These are phyloP conservation scores for Trematosphaeria pertusa DNA, from an alignment of 2,329 filamentous ascomycete genomes.

Conservation along the genomic window DNA sequence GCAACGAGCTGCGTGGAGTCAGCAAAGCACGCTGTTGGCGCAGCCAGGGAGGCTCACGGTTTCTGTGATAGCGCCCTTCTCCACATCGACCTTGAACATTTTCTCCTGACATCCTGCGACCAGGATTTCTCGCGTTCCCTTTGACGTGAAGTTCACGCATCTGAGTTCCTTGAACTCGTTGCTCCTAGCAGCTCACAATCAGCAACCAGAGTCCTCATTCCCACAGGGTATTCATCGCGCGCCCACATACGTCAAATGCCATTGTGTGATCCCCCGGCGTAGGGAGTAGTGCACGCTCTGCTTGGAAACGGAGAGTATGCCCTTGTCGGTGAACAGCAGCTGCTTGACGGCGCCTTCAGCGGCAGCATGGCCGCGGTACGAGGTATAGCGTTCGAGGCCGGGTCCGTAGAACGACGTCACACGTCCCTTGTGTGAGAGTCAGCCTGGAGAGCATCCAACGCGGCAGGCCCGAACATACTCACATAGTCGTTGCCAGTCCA, in stretches of 20 bases:
- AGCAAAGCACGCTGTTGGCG: conserved; percentile 38
- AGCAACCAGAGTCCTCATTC: conserved; percentile 17
- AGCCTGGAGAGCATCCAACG: conserved; percentile 7
- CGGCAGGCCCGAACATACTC: conserved; percentile 46
- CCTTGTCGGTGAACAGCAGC: conserved; percentile 88
- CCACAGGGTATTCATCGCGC: not conserved
- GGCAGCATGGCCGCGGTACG: conserved; percentile 78
- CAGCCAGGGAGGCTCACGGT: conserved; percentile 35
- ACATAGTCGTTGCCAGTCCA: conserved; percentile 95
- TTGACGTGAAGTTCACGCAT: conserved; percentile 95
- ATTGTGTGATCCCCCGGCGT: conserved; percentile 81
- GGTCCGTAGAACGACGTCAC: conserved; percentile 87
- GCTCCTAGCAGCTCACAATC: conserved; percentile 56
- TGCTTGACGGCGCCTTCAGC: conserved; percentile 83
- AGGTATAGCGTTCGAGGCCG: conserved; percentile 88
- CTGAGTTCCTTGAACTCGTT: conserved; percentile 83
- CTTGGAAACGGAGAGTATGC: conserved; percentile 83
- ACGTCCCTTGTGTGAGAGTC: conserved; percentile 69
- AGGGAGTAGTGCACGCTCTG: conserved; percentile 88
- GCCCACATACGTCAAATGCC: conserved; percentile 77
- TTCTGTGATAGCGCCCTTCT: conserved; percentile 57
- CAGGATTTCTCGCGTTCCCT: conserved; percentile 81
- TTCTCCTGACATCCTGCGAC: conserved; percentile 84
- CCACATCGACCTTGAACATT: conserved; percentile 79
- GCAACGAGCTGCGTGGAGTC: conserved; percentile 64